Evolutionary conservation across 2,329 filamentous ascomycete genomes (phyloP), one percentile per base, ranked within the genome.

Genomic region (Fusarium avenaceum): DNA sequence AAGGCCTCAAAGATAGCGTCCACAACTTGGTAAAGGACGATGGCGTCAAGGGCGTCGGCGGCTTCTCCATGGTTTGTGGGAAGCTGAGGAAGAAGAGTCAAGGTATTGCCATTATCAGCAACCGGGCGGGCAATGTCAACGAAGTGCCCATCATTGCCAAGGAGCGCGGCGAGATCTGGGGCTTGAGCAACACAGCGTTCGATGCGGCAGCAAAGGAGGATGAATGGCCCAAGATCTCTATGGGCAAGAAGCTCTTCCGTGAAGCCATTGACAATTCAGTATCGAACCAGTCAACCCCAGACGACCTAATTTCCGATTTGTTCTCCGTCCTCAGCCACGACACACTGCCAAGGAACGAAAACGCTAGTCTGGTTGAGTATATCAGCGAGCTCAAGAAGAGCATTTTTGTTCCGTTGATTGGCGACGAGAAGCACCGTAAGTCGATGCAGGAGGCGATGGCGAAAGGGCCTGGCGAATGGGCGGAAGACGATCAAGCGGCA

Each of bases 51-150:
- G 87, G 86, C 49, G 86, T 90, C 17, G 89, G 89, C 8, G 89
- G 89, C 1, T 91, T 91, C 74, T 89, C 87, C 24, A 83, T 91
- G 73, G 81, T 90, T n/a, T 90, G 88, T 65, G 87, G 87, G 10
- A 89, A 88, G 72, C 79, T 91, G 70, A 76, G 80, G 48, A 78
- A 76, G 46, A 81, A 80, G 10, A 74, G 84, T 22, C 80, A 86
- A 61, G 84, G 84, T 0, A 78, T 90, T 13, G 88, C 86, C 9
- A 86, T 91, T 52, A 82, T 91, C 49, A 89, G 86, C 47, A 91
- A 91, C 74, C 84, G 88, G 30, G 84, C 82, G 39, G 85, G 83
- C 40, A 77, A 82, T 40, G 77, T 83, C 3, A 80, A 83, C 6
- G 81, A 86, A 28, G 87, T 90, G 2, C 87, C 88, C 13, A 85